Percentiles rank a stretch among this genome's conserved stretches.
Evolutionary conservation across 768 basidiomycete species (phyloP).

Genomic region (Phanerochaete sordida): DNA sequence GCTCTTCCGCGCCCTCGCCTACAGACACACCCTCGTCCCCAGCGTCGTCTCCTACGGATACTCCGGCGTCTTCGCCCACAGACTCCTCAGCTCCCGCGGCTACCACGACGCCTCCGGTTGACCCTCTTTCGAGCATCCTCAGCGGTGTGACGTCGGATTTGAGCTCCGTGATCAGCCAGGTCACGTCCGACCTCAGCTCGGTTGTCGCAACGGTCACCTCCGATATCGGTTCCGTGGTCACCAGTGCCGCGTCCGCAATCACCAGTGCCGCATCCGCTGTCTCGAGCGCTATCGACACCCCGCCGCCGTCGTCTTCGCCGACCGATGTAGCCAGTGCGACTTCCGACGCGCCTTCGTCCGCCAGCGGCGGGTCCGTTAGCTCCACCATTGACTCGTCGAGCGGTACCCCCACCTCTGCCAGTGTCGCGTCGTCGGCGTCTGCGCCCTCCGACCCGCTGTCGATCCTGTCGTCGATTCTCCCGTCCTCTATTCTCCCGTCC

Average conservation of each 20-base stretch:
- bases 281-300: background rate
- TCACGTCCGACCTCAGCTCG: background rate
- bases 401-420: background rate
- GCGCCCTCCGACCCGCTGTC: background rate
- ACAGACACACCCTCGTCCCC: background rate
- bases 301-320: background rate
- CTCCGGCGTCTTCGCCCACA: background rate
- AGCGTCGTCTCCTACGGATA: background rate
- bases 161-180: background rate
- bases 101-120: slow-evolving; percentile 5
- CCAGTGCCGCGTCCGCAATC: background rate
- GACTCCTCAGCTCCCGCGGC: background rate
- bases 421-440: background rate
- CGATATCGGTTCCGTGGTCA: background rate
- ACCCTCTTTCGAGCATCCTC: slow-evolving; percentile 14
- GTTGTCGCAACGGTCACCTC: background rate
- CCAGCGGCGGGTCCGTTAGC: background rate
- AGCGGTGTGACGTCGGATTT: slow-evolving; percentile 11
- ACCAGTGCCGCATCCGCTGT: background rate
- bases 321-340: background rate
- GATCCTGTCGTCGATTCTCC: background rate
- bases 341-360: background rate
- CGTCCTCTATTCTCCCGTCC: background rate
- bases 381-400: background rate
- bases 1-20: background rate